Evolutionary conservation across 148 eudicot species (phyloP), one percentile per base, ranked within the genome.

Genomic region (Rhododendron ovatum): DNA sequence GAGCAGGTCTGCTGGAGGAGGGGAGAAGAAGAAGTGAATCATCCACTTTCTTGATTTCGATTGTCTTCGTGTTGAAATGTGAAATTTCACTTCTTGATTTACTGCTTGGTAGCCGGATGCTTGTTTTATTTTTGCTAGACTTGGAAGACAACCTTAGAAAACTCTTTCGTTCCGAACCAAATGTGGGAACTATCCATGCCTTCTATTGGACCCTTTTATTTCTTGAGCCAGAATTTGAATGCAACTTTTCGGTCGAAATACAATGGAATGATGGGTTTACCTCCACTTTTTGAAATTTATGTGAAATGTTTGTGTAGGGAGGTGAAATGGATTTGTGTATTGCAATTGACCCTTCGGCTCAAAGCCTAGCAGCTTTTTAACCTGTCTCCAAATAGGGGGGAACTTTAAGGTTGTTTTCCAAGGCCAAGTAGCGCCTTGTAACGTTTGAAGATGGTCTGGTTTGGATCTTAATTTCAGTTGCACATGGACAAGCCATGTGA

Each of bases 21-120:
- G 88, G 3, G 88, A 87, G 86, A 87, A 87, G 83, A 87, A 87
- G 86, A 87, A 87, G 75, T 87, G 83, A 87, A 65, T 14, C 35
- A 69, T 33, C 76, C 76, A 71, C 33, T 14, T 30, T 26, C 85
- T 13, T 65, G 74, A n/a, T 81, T 81, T 61, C 37, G 0, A n/a
- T n/a, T n/a, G 35, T 26, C 24, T 26, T 14, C 4, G 4, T 35
- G 78, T 33, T 9, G 41, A 39, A 75, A 75, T 17, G 10, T 37
- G 79, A 1, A 75, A 75, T 75, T 75, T 75, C 79, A 17, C 79
- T 15, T 75, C 47, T 75, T 73, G 41, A 14, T 73, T 4, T 47
- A 39, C 53, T 39, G 45, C 15, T 10, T 5, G 11, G 30, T 78
- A 43, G 51, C 26, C 33, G 9, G 24, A 24, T 78, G 80, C 13